phyloP scores from a whole-genome alignment of 805 yeast species.

The Candida alai region DNA sequence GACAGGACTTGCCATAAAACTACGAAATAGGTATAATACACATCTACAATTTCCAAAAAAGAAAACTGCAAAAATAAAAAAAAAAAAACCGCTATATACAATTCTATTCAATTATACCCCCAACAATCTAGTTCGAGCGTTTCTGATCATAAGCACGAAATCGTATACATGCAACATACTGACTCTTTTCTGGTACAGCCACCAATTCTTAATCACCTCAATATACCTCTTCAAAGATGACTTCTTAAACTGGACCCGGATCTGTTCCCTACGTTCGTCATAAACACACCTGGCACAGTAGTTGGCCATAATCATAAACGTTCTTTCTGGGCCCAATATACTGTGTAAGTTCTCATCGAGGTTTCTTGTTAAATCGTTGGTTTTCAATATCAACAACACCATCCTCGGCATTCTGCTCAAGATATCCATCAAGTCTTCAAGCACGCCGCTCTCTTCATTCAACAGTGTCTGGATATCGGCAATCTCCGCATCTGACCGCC shows the following conservation, averaged over 20 bases:
- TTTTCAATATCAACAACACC: constrained; percentile 81
- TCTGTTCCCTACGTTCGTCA: constrained; percentile 53
- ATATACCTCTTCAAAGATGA: constrained; percentile 13
- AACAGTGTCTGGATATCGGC: constrained; percentile 62
- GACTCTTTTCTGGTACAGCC: constrained; percentile 27
- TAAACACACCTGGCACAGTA: constrained; percentile 84
- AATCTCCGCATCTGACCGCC: constrained; percentile 61
- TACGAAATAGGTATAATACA: too few species aligned
- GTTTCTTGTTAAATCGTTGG: constrained; percentile 88
- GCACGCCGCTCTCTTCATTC: constrained; percentile 51
- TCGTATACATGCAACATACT: constrained; percentile 34
- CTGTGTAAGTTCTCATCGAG: constrained; percentile 78
- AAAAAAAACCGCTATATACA: not conserved
- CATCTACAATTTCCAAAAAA: too few species aligned
- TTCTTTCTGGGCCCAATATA: constrained; percentile 83
- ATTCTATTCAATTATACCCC: constrained; percentile 1
- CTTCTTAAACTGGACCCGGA: constrained; percentile 13
- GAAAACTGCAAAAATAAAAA: not conserved
- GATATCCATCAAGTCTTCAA: constrained; percentile 75
- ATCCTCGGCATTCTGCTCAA: constrained; percentile 79
- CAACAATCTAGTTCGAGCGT: not conserved
- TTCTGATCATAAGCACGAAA: constrained; percentile 21
- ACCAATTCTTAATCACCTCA: constrained; percentile 25
- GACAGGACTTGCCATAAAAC: too few species aligned
- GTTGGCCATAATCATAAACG: constrained; percentile 82